Base-by-base conservation (phyloP, 768 basidiomycete species). In the Tylopilus plumbeoviolaceoides region DNA sequence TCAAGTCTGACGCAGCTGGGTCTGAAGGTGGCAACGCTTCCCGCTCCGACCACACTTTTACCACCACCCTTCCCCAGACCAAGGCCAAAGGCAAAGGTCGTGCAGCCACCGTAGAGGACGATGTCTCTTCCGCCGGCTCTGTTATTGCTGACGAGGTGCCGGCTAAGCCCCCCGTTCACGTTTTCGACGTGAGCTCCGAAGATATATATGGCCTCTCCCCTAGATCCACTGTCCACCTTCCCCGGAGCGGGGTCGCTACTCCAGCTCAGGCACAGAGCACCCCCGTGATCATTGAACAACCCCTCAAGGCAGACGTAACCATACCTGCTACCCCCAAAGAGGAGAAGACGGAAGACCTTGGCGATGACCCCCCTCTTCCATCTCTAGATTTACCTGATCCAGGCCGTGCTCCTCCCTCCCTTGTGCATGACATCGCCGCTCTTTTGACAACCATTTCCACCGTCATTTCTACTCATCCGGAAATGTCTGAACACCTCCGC, bases 381-480 rank as follows among this genome's bases (percentile, higher is more conserved):
- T 69, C 78, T 20, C 48, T 81, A 44, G 77, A 73, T 48, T 50
- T 62, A 51, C 47, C 68, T 49, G 53, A 68, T 27, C 56, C 66
- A 25, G 48, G 54, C 10, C 57, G 55, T 20, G 46, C 67, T 25
- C 58, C 69, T 38, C 66, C 78, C 15, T 82, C 83, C 7, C 72
- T 91, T 50, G 75, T 81, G 3, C 72, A 79, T 49, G 90, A 92
- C 57, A 63, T 91, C 38, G 82, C 87, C 1, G 64, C 75, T 1
- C 72, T 91, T 30, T 68, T 91, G 51, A 75, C 74, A 28, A 76
- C 75, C 2, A 65, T 91, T 50, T 78, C 77, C 39, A 70, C 66
- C n/a, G 74, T 83, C 28, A 64, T 90, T 40, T 71, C 78, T 0
- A 66, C 79, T 6, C 86, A 91, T 59, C 89, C 89, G 5, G 87